Evolutionary conservation across 805 yeast species (phyloP), one percentile per base, ranked within the genome.

Genomic region (Cyberlindnera suaveolens): DNA sequence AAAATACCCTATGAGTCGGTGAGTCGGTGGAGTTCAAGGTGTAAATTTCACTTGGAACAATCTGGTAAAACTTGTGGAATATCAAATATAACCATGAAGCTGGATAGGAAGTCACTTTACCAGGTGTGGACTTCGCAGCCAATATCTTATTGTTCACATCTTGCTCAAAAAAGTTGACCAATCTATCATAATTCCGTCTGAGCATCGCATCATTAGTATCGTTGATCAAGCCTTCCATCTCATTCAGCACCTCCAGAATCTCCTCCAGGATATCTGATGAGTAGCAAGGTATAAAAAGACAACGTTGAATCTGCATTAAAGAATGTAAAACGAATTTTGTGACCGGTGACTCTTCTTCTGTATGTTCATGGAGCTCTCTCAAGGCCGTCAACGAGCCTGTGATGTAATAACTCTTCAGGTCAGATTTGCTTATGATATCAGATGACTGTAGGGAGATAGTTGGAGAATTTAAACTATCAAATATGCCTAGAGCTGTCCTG

Each of bases 261-360:
- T 56, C 61, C 9, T 44, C 20, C 6, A 56, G 43, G 6, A 55
- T 45, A 2, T 40, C 47, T 31, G 30, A 35, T 2, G 49, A 11
- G 39, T 55, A 56, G 29, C 38, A 44, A 0, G 62, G 61, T 2
- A 53, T 36, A 38, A 52, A 52, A 19, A 57, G 40, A 5, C 47
- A 26, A 20, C 42, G 37, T 17, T 41, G 39, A n/a, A 48, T 34
- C 10, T 36, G 18, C 10, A 46, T 31, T 4, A 33, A 27, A 1
- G 51, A 29, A 2, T 38, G 33, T 0, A 51, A 44, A 6, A 50
- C 36, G 31, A 54, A 57, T 1, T 13, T 13, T 1, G 56, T 43
- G 3, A 42, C 8, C 13, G 58, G 57, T 3, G 57, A 51, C 3
- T 42, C 20, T 11, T 56, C 51, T 14, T 38, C 31, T 1, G 46